Base-by-base conservation (phyloP, 2,329 filamentous ascomycete genomes). In the Cordyceps fumosorosea region DNA sequence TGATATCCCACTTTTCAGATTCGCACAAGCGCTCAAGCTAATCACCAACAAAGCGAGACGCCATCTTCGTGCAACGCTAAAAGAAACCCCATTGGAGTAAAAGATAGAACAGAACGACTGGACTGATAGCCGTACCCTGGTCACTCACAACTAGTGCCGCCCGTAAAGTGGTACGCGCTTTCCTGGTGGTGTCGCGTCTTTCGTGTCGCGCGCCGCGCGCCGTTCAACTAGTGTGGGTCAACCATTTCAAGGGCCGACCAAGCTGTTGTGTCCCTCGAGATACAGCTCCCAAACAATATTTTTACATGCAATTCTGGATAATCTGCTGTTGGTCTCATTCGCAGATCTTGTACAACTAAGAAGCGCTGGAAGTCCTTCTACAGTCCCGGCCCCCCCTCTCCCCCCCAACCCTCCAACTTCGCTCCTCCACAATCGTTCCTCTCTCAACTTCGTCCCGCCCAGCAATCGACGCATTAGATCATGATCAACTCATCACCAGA, bases 401-500 rank as follows among this genome's bases (percentile, higher is more conserved):
- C 29, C 18, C 7, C 16, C 5, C 44, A 12, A 24, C n/a, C 7
- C 12, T 22, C 16, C 37, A 12, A 29, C 48, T 12, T 45, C 34
- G n/a, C 16, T 53, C 24, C 48, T 29, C 14, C 34, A 26, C 51
- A 14, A n/a, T 40, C 20, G 5, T 5, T 24, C n/a, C 56, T 5
- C 10, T 29, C 22, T 34, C 51, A 37, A 20, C 40, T 47, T 34
- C 50, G 32, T 16, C 51, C 40, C 32, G 42, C 18, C 52, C 14
- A 29, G 32, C 34, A 56, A 56, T 44, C 52, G 34, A 22, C 61
- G 29, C 50, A 37, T 11, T 22, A 16, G 42, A 68, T 32, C 32
- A 69, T 70, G 68, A 56, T 65, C 48, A 64, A 62, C n/a, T 65
- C 69, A 2, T 69, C 70, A 10, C 67, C 68, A n/a, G 69, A 73